A percentile compares a stretch with the other conserved stretches of the same genome.
Conservation (phyloP, 179 eudicot species). For the Pouteria campechiana region DNA sequence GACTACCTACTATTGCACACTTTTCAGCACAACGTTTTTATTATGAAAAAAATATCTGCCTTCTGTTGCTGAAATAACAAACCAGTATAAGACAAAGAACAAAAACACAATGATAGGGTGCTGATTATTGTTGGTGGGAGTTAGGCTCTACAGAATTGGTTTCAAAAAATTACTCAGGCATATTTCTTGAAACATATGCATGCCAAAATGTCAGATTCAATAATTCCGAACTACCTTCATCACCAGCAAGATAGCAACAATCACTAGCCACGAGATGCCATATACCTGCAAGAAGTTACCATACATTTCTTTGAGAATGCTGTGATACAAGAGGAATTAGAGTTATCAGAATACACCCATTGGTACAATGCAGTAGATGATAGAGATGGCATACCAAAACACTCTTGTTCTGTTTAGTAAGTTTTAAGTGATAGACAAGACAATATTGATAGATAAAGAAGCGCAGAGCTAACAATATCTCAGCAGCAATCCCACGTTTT, state of each 20-base stretch:
- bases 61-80: too few relatives aligned
- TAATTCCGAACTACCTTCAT: slow-evolving; percentile 17
- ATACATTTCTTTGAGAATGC: too few relatives aligned
- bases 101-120: too few relatives aligned
- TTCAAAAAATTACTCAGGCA: background rate
- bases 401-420: slow-evolving; percentile 17
- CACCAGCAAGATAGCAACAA: slow-evolving; percentile 14
- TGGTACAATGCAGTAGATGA: too few relatives aligned
- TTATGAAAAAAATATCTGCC: too few relatives aligned
- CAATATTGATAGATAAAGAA: slow-evolving; percentile 39
- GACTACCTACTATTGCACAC: too few relatives aligned
- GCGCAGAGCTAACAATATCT: slow-evolving; percentile 21
- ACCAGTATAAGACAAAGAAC: background rate
- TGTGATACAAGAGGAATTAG: too few relatives aligned
- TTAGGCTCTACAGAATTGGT: too few relatives aligned
- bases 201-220: background rate
- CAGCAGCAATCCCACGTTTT: slow-evolving; percentile 14
- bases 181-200: background rate
- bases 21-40: too few relatives aligned
- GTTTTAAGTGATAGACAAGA: slow-evolving; percentile 28
- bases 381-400: slow-evolving; percentile 14
- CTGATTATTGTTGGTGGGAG: too few relatives aligned
- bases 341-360: too few relatives aligned
- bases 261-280: slow-evolving; percentile 34
- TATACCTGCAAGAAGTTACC: slow-evolving; percentile 31